phyloP scores from a whole-genome alignment of 345 rosid genomes.

The Reutealis trisperma region DNA sequence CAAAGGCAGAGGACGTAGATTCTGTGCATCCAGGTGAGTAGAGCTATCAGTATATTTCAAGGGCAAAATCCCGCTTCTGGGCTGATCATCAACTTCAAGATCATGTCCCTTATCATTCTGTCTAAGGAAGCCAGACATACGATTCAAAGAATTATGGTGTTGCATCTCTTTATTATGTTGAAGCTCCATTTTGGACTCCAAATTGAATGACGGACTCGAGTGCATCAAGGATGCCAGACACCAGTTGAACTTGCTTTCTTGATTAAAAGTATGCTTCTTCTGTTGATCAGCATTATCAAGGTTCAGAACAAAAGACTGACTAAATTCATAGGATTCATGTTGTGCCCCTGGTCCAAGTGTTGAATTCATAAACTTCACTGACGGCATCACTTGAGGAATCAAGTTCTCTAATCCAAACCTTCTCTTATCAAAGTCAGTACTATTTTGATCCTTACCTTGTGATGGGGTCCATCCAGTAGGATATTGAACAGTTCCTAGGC shows the following conservation, averaged over 20 bases:
- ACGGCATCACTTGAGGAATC: constrained; percentile 14
- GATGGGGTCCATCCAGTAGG: constrained; percentile 57
- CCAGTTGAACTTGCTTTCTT: constrained; percentile 47
- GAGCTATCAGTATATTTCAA: constrained; percentile 30
- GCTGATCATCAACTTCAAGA: constrained; percentile 41
- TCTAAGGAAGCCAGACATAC: constrained; percentile 34
- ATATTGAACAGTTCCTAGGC: constrained; percentile 56
- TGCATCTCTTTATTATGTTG: background rate
- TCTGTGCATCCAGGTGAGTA: constrained; percentile 34
- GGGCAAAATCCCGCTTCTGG: constrained; percentile 58
- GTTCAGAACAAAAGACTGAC: constrained; percentile 37
- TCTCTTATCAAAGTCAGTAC: constrained; percentile 45
- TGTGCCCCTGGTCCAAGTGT: background rate
- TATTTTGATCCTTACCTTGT: constrained; percentile 58
- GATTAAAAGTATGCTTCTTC: constrained; percentile 42
- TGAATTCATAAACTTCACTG: background rate
- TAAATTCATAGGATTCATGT: constrained; percentile 32
- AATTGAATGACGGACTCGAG: constrained; percentile 50
- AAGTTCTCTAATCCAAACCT: constrained; percentile 55
- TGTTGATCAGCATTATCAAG: constrained; percentile 28
- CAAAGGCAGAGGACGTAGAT: constrained; percentile 30
- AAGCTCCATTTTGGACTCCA: constrained; percentile 38
- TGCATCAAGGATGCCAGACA: constrained; percentile 45
- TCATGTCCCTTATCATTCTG: constrained; percentile 49
- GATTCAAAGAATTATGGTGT: constrained; percentile 14